Base-by-base conservation (phyloP, 352 stramenopile species). In the Phytopythium mirpurense region DNA sequence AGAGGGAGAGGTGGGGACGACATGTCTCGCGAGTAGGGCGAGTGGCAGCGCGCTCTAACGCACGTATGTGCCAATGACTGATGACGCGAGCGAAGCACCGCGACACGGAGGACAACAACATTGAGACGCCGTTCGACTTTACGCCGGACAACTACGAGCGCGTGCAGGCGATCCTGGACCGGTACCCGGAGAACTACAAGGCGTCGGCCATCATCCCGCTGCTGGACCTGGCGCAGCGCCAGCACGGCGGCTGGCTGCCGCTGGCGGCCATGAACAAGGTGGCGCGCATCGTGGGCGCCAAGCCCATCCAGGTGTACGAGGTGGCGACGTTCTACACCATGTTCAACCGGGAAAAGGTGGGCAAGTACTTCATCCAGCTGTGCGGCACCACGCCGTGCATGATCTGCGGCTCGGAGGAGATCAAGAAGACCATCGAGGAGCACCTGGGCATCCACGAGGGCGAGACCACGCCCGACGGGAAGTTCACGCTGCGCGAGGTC, bases 321-420 rank as follows among this genome's bases (percentile, higher is more conserved):
- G 95, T 98, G 19, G 97, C 97, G 23, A 99, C 97, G 68, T 99
- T 97, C 70, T 99, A 99, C 12, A 99, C 97, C 55, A 99, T 99
- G 97, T 99, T 99, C 79, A 99, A 93, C 74, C 65, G 76, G 43
- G 93, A 97, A 59, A 97, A 98, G 67, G 87, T 96, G 44, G 90
- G 90, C 74, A 97, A 96, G 78, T 97, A 95, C 73, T 96, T 96
- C 59, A 96, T 97, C 60, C 90, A 98, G 74, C 82, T 99, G 14
- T 99, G 97, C 63, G 97, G 97, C 58, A 99, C 97, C 15, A 99
- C 97, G 49, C 97, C 97, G 21, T 99, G 97, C 83, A 99, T 99
- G 97, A 98, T 99, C 66, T 99, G 95, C 68, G 97, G 97, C 47
- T 96, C 90, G 43, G 93, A 99, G 74, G 96, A 99, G 75, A 99